Evolutionary conservation across 208 protist genomes (phyloP).

Genomic region (Leishmania amazonensis): DNA sequence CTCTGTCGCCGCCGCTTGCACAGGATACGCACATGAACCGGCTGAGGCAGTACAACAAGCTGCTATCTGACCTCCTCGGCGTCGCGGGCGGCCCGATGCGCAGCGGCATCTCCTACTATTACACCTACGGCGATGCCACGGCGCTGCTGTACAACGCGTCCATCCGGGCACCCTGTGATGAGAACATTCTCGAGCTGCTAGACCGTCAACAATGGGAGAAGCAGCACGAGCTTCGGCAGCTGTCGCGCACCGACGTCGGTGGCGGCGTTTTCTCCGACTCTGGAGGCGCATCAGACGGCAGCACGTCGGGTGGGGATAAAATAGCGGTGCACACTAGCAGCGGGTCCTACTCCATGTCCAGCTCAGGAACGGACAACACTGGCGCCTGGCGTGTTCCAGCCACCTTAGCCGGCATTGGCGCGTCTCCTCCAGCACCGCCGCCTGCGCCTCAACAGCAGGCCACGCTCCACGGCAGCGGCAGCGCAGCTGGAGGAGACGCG

Average conservation of each 20-base stretch:
- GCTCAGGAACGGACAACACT: neutral
- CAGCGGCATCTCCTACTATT: conserved; percentile 55
- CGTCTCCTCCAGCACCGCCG: neutral
- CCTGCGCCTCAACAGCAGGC: neutral
- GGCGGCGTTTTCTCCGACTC: neutral
- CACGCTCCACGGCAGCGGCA: neutral
- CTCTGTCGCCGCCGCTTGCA: neutral
- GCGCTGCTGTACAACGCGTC: conserved; percentile 62
- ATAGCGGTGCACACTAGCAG: neutral
- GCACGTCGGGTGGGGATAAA: neutral
- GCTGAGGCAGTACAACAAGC: conserved; percentile 38
- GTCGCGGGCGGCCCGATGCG: conserved; percentile 42
- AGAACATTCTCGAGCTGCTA: conserved; percentile 40
- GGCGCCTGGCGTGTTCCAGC: neutral
- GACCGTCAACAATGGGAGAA: conserved; percentile 20
- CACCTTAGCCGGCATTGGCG: conserved; percentile 4
- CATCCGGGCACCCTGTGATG: conserved; percentile 41
- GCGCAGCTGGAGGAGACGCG: neutral
- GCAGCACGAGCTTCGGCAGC: conserved; percentile 10
- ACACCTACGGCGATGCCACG: conserved; percentile 58
- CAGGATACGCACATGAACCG: conserved; percentile 32
- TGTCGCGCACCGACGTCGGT: neutral
- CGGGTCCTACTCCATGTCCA: neutral
- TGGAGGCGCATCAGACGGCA: neutral
- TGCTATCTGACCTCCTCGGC: conserved; percentile 41